A percentile compares a stretch with the other conserved stretches of the same genome.
phyloP scores from a whole-genome alignment of 176 grass and related monocot genomes.

The Aegilops longissima region DNA sequence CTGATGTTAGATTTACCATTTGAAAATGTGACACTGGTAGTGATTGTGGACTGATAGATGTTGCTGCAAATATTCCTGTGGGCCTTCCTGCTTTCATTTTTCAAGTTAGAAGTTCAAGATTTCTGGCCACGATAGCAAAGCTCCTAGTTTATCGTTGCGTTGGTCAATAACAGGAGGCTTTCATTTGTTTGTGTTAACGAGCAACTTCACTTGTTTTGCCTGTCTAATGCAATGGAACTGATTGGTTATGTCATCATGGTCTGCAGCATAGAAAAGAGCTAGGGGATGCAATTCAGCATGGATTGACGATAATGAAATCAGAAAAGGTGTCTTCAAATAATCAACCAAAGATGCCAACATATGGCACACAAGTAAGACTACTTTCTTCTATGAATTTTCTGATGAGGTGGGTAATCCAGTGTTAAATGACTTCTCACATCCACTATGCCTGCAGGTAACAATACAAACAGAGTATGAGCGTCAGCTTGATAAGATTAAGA shows the following conservation, averaged over 20 bases:
- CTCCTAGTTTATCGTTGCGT: constrained; percentile 10
- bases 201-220: neutral
- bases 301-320: constrained; percentile 85
- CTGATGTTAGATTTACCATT: neutral
- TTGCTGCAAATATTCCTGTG: constrained; percentile 18
- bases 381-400: constrained; percentile 25
- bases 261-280: constrained; percentile 89
- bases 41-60: neutral
- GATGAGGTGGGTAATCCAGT: neutral
- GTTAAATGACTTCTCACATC: constrained; percentile 25
- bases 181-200: constrained; percentile 17
- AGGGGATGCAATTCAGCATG: constrained; percentile 84
- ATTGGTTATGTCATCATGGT: constrained; percentile 27
- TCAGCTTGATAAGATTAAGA: constrained; percentile 91
- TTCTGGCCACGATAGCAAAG: neutral
- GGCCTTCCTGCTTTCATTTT: neutral
- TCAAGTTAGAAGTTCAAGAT: neutral
- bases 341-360: constrained; percentile 95
- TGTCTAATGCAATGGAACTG: constrained; percentile 2
- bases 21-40: neutral
- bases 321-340: constrained; percentile 72
- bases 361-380: constrained; percentile 84
- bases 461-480: constrained; percentile 84
- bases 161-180: neutral
- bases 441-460: constrained; percentile 59